Conservation (phyloP, 1,284 basidiomycete genomes). For the Leccinum fallax region DNA sequence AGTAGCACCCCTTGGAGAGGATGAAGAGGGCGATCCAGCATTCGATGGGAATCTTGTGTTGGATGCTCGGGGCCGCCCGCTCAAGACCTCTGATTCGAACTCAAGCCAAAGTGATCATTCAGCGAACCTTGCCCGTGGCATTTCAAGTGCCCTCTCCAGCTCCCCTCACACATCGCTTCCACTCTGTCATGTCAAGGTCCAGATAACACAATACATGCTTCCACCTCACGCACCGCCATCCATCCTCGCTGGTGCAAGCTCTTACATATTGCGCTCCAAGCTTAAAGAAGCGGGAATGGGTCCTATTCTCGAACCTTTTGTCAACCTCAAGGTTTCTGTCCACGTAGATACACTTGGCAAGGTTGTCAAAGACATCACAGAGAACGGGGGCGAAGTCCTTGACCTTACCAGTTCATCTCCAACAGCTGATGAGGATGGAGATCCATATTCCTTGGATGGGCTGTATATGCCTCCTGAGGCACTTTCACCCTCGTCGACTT, state of each 20-base stretch:
- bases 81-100: slow-evolving; percentile 56
- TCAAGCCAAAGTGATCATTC: slow-evolving; percentile 45
- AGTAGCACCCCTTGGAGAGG: slow-evolving; percentile 52
- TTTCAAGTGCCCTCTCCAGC: slow-evolving; percentile 69
- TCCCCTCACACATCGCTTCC: slow-evolving; percentile 76
- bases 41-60: slow-evolving; percentile 79
- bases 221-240: slow-evolving; percentile 49
- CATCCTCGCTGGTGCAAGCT: slow-evolving; percentile 64
- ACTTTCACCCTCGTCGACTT: slow-evolving; percentile 67
- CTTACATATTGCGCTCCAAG: slow-evolving; percentile 60
- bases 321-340: slow-evolving; percentile 65
- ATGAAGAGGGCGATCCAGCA: slow-evolving; percentile 61
- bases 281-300: slow-evolving; percentile 65
- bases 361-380: slow-evolving; percentile 75
- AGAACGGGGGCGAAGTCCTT: slow-evolving; percentile 71
- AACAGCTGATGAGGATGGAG: slow-evolving; percentile 48
- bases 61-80: slow-evolving; percentile 48
- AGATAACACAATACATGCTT: slow-evolving; percentile 47
- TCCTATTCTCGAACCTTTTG: slow-evolving; percentile 74
- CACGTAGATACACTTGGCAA: slow-evolving; percentile 68
- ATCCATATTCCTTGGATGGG: slow-evolving; percentile 56
- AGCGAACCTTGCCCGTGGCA: slow-evolving; percentile 62
- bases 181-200: slow-evolving; percentile 61
- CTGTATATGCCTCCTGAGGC: slow-evolving; percentile 74
- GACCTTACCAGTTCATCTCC: slow-evolving; percentile 51